phyloP scores from a whole-genome alignment of 306 rosid species.

The Ziziphus jujuba region DNA sequence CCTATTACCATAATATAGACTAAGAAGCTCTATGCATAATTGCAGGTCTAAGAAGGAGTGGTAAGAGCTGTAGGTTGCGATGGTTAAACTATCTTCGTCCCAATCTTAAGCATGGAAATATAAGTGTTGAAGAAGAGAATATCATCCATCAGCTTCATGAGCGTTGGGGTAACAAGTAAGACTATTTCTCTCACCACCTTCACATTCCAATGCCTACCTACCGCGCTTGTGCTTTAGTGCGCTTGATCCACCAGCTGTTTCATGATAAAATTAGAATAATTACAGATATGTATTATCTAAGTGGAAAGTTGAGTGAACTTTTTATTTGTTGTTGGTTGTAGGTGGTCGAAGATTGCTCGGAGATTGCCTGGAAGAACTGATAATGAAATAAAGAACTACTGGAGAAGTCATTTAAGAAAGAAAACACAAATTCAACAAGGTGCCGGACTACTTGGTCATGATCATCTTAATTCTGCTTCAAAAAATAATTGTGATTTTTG shows the following conservation, averaged over 20 bases:
- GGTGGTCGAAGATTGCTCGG: constrained; percentile 75
- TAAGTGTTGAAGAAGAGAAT: constrained; percentile 48
- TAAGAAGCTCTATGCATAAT: not conserved
- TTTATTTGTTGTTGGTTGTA: not conserved
- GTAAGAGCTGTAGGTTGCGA: constrained; percentile 83
- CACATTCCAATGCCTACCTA: not conserved
- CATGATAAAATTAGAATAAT: no score
- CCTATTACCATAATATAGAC: no score
- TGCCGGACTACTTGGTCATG: not conserved
- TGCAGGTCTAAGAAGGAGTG: constrained; percentile 71
- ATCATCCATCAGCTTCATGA: constrained; percentile 62
- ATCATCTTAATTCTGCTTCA: no score
- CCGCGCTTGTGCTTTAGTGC: not conserved
- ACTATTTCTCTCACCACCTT: not conserved
- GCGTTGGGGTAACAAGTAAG: constrained; percentile 85
- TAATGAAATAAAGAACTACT: constrained; percentile 71
- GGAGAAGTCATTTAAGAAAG: constrained; percentile 60
- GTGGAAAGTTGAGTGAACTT: no score
- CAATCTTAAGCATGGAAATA: constrained; percentile 59
- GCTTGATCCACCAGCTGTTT: not conserved
- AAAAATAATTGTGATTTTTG: no score
- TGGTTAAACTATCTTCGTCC: constrained; percentile 83
- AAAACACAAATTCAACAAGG: constrained; percentile 32
- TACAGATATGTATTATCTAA: no score
- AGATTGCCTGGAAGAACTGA: constrained; percentile 70